Base-by-base conservation (phyloP, 2,329 filamentous ascomycete species). In the Alternaria incomplexa region DNA sequence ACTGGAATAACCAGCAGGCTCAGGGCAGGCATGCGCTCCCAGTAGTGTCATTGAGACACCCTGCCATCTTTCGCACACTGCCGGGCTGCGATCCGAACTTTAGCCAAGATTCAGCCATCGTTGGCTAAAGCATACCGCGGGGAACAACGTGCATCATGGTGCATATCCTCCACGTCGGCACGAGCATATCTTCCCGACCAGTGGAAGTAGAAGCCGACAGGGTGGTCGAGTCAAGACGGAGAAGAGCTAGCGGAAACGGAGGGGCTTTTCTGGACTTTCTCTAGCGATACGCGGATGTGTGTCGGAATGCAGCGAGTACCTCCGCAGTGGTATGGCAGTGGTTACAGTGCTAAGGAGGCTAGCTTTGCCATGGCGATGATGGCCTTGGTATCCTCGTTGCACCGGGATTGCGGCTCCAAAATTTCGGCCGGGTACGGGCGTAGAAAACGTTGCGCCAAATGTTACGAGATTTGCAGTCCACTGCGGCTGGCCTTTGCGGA, bases 1-100 rank as follows among this genome's bases (percentile, higher is more conserved):
- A 40, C 36, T 40, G 4, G 1, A 17, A 17, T 40, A 1, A 40
- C 15, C 9, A 17, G 15, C 36, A 40, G 36, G 2, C 9, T 2
- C 36, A 40, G 36, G 36, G n/a, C 36, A 2, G 2, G 36, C 36
- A 2, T 2, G 15, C 36, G 4, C 36, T 40, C 36, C 36, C 36
- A 40, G 36, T 40, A 40, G n/a, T 40, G 8, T 1, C n/a, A 40
- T 40, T 40, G 36, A 17, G 36, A 2, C 4, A 17, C 15, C 36
- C 36, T 67, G 86, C 4, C 73, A 84, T 1, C 72, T 87, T 0
- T 85, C 48, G 80, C 84, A 11, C 86, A 0, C 77, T 87, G 8
- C 85, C 86, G 0, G 83, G 83, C 23, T 84, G 81, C 0, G 81
- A 87, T 55, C 85, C 86, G 7, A 79, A 85, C 6, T 81, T 80